These are phyloP conservation scores for Clonostachys rhizophaga DNA, from an alignment of 2,329 filamentous ascomycete species.

Conservation along the genomic window DNA sequence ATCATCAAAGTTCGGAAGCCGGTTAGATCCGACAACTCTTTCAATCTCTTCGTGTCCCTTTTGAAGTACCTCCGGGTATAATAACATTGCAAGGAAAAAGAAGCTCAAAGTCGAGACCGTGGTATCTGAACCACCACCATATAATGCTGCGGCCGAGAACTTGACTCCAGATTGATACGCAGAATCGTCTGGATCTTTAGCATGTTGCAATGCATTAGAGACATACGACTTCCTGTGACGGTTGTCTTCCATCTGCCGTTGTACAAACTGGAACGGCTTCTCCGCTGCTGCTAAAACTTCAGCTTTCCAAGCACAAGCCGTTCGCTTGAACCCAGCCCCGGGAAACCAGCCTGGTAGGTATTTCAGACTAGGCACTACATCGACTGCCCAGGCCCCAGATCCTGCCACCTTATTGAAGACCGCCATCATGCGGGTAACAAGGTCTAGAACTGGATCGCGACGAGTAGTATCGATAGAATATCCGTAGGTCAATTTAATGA, in stretches of 20 bases:
- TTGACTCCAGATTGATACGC: neutral
- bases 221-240: slow-evolving; percentile 14
- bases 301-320: slow-evolving; percentile 10
- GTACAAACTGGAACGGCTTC: slow-evolving; percentile 12
- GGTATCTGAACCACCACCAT: neutral
- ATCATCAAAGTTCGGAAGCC: slow-evolving; percentile 14
- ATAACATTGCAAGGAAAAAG: slow-evolving; percentile 13
- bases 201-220: slow-evolving; percentile 12
- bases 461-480: slow-evolving; percentile 11
- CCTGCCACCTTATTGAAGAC: slow-evolving; percentile 11
- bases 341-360: slow-evolving; percentile 9
- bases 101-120: neutral
- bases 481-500: slow-evolving; percentile 8
- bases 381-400: slow-evolving; percentile 13
- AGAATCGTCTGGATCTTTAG: neutral
- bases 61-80: slow-evolving; percentile 10
- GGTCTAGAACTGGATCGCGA: slow-evolving; percentile 8
- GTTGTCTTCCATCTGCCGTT: slow-evolving; percentile 11
- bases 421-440: slow-evolving; percentile 10
- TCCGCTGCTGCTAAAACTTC: slow-evolving; percentile 7
- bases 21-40: slow-evolving; percentile 16
- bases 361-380: slow-evolving; percentile 10
- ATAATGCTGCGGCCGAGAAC: neutral
- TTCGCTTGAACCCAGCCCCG: slow-evolving; percentile 12
- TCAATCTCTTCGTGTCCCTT: slow-evolving; percentile 16